These are phyloP conservation scores for Colletotrichum sp. DNA, from an alignment of 2,329 filamentous ascomycete genomes.

Conservation along the genomic window DNA sequence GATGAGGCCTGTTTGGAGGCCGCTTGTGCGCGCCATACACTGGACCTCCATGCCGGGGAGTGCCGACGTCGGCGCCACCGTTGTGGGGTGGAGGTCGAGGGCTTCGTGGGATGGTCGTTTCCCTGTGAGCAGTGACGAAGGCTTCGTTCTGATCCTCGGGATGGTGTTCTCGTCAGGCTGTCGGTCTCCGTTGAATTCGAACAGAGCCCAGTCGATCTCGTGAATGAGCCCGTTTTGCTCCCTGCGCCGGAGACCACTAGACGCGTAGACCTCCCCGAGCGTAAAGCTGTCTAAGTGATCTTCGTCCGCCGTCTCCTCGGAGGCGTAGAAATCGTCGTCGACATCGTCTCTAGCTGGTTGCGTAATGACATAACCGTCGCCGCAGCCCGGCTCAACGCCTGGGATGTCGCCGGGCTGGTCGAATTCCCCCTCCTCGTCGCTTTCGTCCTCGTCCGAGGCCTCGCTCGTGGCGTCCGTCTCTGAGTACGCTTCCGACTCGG, in stretches of 20 bases:
- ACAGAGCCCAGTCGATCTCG: constrained; percentile 95
- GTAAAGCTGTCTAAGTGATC: constrained; percentile 84
- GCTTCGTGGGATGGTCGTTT: constrained; percentile 27
- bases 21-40: constrained; percentile 86
- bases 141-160: constrained; percentile 35
- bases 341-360: constrained; percentile 92
- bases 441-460: constrained; percentile 49
- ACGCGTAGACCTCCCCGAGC: constrained; percentile 85
- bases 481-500: constrained; percentile 59
- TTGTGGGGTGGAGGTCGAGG: constrained; percentile 55
- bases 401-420: constrained; percentile 76
- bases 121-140: constrained; percentile 1
- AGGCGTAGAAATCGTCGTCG: constrained; percentile 81
- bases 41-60: constrained; percentile 82
- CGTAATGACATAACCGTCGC: constrained; percentile 81
- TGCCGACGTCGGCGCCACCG: constrained; percentile 61
- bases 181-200: constrained; percentile 77
- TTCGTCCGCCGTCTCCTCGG: constrained; percentile 71
- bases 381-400: constrained; percentile 76
- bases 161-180: constrained; percentile 76
- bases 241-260: constrained; percentile 84
- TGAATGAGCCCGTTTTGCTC: constrained; percentile 76
- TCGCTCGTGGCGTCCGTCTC: constrained; percentile 60
- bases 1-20: constrained; percentile 80
- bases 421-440: constrained; percentile 57